These are phyloP conservation scores for Epichloe uncinata DNA, from an alignment of 2,329 filamentous ascomycete genomes.

Conservation along the genomic window DNA sequence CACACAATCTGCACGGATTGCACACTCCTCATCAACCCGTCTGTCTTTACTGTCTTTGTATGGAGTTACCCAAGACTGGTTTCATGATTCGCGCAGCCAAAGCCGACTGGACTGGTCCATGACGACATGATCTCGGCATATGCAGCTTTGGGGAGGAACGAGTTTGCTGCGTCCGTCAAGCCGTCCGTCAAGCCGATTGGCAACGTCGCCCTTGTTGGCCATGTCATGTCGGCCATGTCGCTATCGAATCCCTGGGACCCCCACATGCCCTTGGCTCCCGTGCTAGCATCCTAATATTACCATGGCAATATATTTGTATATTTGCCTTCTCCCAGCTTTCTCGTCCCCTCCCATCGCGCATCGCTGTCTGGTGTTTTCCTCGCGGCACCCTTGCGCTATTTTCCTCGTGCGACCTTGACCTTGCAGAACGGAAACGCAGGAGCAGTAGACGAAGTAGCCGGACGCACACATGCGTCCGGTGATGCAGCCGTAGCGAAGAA, in stretches of 20 bases:
- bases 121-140: too few relatives aligned
- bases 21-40: too few relatives aligned
- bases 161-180: too few relatives aligned
- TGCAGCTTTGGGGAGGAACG: not conserved
- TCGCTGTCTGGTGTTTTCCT: too few relatives aligned
- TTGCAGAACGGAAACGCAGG: not conserved
- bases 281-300: too few relatives aligned
- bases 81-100: too few relatives aligned
- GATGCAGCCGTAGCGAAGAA: not conserved
- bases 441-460: not conserved
- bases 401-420: constrained; percentile 6
- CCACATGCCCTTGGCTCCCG: not conserved
- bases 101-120: too few relatives aligned
- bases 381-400: constrained; percentile 2
- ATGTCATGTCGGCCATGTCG: not conserved
- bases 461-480: not conserved
- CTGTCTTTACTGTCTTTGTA: too few relatives aligned
- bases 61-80: too few relatives aligned
- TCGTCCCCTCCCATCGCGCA: not conserved
- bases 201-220: not conserved
- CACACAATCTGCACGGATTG: too few relatives aligned
- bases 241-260: not conserved
- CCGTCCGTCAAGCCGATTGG: not conserved
- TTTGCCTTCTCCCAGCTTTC: not conserved
- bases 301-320: too few relatives aligned